These are phyloP conservation scores for Scheffersomyces lignicola DNA, from an alignment of 1,139 yeast genomes.

Conservation along the genomic window DNA sequence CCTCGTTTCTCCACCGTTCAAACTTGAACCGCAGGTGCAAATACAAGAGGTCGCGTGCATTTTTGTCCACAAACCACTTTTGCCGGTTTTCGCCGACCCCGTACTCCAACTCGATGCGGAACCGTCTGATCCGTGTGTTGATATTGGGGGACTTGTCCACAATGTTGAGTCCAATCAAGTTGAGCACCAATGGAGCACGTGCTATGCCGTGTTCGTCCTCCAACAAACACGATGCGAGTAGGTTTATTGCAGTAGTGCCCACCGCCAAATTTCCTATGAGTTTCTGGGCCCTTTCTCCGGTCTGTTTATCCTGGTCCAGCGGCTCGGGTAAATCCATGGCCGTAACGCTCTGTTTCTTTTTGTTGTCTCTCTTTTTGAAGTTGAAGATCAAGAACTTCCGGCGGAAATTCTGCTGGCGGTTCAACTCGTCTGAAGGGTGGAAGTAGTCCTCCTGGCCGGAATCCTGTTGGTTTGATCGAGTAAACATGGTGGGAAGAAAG, in stretches of 20 bases:
- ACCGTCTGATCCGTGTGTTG: slow-evolving; percentile 52
- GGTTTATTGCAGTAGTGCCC: slow-evolving; percentile 79
- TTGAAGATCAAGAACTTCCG: slow-evolving; percentile 27
- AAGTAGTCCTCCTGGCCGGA: slow-evolving; percentile 7
- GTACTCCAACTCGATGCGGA: slow-evolving; percentile 74
- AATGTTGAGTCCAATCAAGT: slow-evolving; percentile 67
- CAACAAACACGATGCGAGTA: slow-evolving; percentile 72
- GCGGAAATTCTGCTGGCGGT: slow-evolving; percentile 17
- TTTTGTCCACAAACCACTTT: slow-evolving; percentile 78
- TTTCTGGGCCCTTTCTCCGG: slow-evolving; percentile 58
- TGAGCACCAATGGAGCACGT: slow-evolving; percentile 78
- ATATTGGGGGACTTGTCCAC: slow-evolving; percentile 49
- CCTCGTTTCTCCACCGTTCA: slow-evolving; percentile 37
- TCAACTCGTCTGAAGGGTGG: slow-evolving; percentile 14
- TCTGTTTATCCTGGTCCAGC: slow-evolving; percentile 25
- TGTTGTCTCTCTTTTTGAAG: slow-evolving; percentile 28
- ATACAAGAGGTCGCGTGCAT: slow-evolving; percentile 65
- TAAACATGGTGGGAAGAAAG: slow-evolving; percentile 16
- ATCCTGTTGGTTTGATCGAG: slow-evolving; percentile 10
- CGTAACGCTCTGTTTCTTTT: slow-evolving; percentile 19
- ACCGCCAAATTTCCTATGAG: slow-evolving; percentile 63
- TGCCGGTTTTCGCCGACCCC: slow-evolving; percentile 82
- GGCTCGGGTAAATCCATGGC: slow-evolving; percentile 18
- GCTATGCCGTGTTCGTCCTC: slow-evolving; percentile 76
- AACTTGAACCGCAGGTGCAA: slow-evolving; percentile 70